phyloP scores from a whole-genome alignment of 2,329 filamentous ascomycete species.

The Sclerotiophoma versabilis region DNA sequence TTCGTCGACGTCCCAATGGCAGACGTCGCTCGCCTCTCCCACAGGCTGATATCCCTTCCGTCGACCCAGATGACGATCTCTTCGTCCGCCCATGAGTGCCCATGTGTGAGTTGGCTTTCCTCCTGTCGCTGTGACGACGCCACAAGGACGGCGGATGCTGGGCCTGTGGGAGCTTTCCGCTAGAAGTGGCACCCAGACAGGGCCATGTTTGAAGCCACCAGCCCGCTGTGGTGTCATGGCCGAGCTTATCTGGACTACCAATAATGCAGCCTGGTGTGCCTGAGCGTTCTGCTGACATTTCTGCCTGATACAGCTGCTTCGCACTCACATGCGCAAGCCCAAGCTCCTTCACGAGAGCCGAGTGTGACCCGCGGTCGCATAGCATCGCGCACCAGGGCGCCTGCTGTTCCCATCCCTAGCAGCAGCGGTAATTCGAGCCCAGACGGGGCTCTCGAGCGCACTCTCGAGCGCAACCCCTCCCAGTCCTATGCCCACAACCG shows the following conservation, averaged over 20 bases:
- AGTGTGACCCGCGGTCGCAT: conserved; percentile 56
- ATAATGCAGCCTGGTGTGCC: conserved; percentile 20
- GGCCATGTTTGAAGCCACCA: conserved; percentile 24
- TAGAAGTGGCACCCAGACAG: conserved; percentile 10
- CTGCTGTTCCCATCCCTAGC: conserved; percentile 43
- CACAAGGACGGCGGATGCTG: conserved; percentile 14
- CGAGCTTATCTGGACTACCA: conserved; percentile 32
- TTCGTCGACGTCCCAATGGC: conserved; percentile 25
- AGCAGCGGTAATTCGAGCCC: conserved; percentile 48
- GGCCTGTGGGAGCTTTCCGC: conserved; percentile 27
- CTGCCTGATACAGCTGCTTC: conserved; percentile 47
- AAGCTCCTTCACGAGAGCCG: conserved; percentile 51
- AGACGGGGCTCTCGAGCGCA: conserved; percentile 54
- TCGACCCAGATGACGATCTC: conserved; percentile 41
- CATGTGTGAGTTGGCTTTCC: conserved; percentile 48
- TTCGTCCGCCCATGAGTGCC: conserved; percentile 37
- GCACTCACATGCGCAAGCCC: conserved; percentile 49
- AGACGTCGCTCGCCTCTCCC: conserved; percentile 20
- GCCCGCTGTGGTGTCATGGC: conserved; percentile 26
- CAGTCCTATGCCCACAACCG: conserved; percentile 81
- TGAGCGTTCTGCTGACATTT: conserved; percentile 39
- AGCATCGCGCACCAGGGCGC: conserved; percentile 54
- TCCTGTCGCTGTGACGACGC: conserved; percentile 5
- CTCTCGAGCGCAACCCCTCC: conserved; percentile 56
- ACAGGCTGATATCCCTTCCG: conserved; percentile 17